Conservation (phyloP, 1,284 basidiomycete species). For the Pascua guehoae region DNA sequence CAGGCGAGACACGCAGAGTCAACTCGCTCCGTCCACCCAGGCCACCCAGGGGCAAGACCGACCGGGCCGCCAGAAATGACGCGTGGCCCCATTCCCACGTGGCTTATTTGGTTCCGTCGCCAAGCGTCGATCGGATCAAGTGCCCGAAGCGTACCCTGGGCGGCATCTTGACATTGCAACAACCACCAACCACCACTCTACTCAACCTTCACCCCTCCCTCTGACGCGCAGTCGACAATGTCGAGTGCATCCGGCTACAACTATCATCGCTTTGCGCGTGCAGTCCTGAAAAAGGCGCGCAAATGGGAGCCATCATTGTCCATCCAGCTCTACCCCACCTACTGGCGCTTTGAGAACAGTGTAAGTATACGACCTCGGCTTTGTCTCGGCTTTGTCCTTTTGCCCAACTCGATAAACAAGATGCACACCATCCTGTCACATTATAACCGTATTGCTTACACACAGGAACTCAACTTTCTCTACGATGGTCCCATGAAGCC, state of each 20-base stretch:
- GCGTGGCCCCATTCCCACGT: no score
- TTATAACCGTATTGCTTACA: not conserved
- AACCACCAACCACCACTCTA: not conserved
- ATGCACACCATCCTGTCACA: not conserved
- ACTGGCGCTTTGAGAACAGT: slow-evolving; percentile 48
- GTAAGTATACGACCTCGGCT: slow-evolving; percentile 24
- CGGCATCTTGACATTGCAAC: not conserved
- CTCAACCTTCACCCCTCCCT: not conserved
- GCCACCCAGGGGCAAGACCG: no score
- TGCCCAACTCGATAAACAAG: not conserved
- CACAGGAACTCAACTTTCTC: slow-evolving; percentile 39
- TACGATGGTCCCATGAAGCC: slow-evolving; percentile 51
- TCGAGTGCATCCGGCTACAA: slow-evolving; percentile 50
- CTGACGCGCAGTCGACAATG: slow-evolving; percentile 25
- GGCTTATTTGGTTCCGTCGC: slow-evolving; percentile 5
- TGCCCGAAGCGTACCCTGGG: not conserved
- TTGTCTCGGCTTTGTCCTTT: not conserved
- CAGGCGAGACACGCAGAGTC: no score
- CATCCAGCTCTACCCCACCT: slow-evolving; percentile 43
- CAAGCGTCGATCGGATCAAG: not conserved
- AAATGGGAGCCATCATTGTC: slow-evolving; percentile 48
- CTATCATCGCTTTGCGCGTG: slow-evolving; percentile 48
- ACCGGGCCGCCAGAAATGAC: no score
- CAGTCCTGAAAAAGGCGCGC: slow-evolving; percentile 48
- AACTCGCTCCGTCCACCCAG: no score